Conservation (phyloP, 2,329 filamentous ascomycete genomes). For the Arthrocladium fulminans region DNA sequence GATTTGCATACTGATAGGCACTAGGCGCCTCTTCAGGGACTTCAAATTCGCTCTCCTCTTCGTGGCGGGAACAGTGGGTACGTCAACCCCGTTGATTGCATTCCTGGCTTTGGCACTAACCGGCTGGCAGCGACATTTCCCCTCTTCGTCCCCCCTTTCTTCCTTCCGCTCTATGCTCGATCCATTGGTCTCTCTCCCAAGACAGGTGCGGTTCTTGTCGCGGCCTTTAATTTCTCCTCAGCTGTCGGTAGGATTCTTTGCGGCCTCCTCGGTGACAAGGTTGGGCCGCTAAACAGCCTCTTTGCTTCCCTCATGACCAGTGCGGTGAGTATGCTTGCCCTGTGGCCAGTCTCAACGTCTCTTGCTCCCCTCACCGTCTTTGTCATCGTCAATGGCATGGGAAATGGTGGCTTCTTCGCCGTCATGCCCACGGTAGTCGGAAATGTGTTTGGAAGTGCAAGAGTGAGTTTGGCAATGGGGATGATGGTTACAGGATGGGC, state of each 20-base stretch:
- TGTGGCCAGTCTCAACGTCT: slow-evolving; percentile 52
- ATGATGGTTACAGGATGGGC: slow-evolving; percentile 55
- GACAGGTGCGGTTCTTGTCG: slow-evolving; percentile 49
- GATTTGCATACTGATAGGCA: background rate
- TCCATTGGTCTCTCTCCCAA: slow-evolving; percentile 46
- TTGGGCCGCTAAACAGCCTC: slow-evolving; percentile 50
- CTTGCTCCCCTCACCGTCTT: slow-evolving; percentile 48
- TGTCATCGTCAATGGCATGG: slow-evolving; percentile 50
- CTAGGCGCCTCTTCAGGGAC: slow-evolving; percentile 44
- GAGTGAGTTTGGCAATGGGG: slow-evolving; percentile 49
- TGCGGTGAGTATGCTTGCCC: slow-evolving; percentile 48
- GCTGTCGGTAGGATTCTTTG: slow-evolving; percentile 48
- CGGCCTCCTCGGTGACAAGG: slow-evolving; percentile 46
- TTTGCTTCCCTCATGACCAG: slow-evolving; percentile 44
- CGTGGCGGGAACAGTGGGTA: slow-evolving; percentile 45
- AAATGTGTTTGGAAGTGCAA: slow-evolving; percentile 49
- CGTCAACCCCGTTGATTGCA: too few species aligned
- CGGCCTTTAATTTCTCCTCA: slow-evolving; percentile 53
- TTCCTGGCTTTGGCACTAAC: too few species aligned
- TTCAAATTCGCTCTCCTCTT: slow-evolving; percentile 46
- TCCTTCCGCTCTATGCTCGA: slow-evolving; percentile 48
- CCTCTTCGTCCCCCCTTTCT: slow-evolving; percentile 54
- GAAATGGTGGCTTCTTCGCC: slow-evolving; percentile 55
- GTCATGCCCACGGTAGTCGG: slow-evolving; percentile 55
- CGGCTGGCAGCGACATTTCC: too few species aligned